Conservation (phyloP, 2,329 filamentous ascomycete genomes). For the Penicillium griseofulvum region DNA sequence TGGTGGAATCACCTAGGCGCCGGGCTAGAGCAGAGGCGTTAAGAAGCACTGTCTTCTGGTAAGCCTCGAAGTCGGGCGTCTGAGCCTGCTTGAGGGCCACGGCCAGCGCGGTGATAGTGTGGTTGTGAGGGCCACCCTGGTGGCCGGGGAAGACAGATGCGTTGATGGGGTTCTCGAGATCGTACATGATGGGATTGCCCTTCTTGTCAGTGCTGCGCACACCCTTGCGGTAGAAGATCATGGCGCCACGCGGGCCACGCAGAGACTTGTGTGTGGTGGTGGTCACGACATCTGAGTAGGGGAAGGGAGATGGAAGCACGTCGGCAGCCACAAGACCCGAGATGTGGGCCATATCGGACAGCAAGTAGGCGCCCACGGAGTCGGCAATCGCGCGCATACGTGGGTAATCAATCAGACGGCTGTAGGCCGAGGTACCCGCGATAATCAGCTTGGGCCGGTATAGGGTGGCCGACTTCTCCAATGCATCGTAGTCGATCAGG, state of each 20-base stretch:
- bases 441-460: constrained; percentile 96
- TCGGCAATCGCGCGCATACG: constrained; percentile 97
- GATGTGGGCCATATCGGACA: constrained; percentile 98
- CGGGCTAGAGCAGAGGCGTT: constrained; percentile 91
- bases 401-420: constrained; percentile 92
- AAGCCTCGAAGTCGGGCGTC: constrained; percentile 84
- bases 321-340: constrained; percentile 90
- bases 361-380: constrained; percentile 86
- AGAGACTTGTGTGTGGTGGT: constrained; percentile 99
- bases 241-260: constrained; percentile 92
- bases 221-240: constrained; percentile 99
- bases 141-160: constrained; percentile 99
- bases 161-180: constrained; percentile 95
- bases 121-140: constrained; percentile 98
- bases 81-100: constrained; percentile 94
- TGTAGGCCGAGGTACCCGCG: constrained; percentile 96
- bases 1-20: constrained; percentile 68
- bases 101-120: constrained; percentile 95
- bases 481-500: constrained; percentile 92
- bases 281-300: constrained; percentile 90
- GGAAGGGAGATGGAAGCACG: constrained; percentile 91
- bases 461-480: constrained; percentile 84
- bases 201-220: constrained; percentile 89
- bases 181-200: constrained; percentile 84
- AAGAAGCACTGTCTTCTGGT: constrained; percentile 86